Conservation (phyloP, 768 basidiomycete genomes). For the Lactifluus hygrophoroides region DNA sequence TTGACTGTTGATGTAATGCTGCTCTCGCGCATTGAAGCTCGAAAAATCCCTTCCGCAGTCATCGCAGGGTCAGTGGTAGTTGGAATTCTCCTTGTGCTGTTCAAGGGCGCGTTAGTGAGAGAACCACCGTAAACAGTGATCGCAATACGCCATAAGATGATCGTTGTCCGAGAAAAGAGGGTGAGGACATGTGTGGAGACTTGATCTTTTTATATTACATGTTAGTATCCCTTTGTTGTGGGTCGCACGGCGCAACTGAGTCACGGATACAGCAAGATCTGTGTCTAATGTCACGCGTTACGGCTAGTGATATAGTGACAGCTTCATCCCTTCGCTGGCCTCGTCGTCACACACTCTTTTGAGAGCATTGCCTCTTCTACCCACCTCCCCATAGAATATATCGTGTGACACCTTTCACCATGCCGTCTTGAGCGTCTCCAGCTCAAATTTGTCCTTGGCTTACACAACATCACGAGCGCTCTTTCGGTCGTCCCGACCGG, state of each 20-base stretch:
- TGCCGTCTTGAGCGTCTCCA: neutral
- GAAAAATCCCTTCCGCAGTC: constrained; percentile 40
- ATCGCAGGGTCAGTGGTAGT: constrained; percentile 37
- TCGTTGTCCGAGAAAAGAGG: neutral
- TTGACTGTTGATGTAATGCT: neutral
- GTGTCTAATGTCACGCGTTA: no score
- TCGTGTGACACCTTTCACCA: neutral
- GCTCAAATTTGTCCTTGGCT: neutral
- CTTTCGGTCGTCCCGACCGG: neutral
- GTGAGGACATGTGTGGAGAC: no score
- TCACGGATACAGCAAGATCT: no score
- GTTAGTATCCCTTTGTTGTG: no score
- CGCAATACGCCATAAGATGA: constrained; percentile 1
- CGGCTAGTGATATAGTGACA: no score
- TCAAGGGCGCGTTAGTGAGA: constrained; percentile 17
- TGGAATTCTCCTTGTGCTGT: constrained; percentile 25
- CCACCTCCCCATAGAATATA: neutral
- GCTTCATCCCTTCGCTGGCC: neutral
- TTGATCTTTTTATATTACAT: no score
- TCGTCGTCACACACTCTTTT: neutral
- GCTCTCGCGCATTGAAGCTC: neutral
- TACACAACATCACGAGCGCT: neutral
- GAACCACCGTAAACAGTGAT: constrained; percentile 16
- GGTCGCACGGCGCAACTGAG: no score
- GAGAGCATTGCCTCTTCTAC: no score